Evolutionary conservation across 805 yeast genomes (phyloP).

Genomic region (Yarrowia deformans): DNA sequence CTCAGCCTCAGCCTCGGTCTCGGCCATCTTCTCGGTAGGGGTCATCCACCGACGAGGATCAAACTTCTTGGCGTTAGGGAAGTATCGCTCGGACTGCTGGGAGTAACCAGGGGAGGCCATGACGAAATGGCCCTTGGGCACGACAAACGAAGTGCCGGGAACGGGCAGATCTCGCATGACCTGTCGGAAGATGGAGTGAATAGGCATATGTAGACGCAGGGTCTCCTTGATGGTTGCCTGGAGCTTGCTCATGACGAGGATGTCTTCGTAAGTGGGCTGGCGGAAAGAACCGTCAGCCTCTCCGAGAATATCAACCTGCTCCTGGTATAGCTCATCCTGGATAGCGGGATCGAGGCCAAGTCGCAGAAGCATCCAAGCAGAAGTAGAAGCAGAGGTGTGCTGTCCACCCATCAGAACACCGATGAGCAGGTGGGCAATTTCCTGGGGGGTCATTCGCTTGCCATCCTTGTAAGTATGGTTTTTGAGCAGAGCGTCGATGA

Average conservation of each 20-base stretch:
- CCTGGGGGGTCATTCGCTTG: conserved; percentile 89
- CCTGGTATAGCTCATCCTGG: conserved; percentile 80
- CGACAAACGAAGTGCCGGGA: conserved; percentile 78
- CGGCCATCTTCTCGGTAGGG: conserved; percentile 39
- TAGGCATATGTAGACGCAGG: conserved; percentile 93
- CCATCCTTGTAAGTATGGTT: conserved; percentile 92
- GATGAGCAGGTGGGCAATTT: conserved; percentile 90
- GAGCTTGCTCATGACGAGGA: conserved; percentile 80
- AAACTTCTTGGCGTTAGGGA: conserved; percentile 75
- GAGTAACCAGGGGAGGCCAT: conserved; percentile 95
- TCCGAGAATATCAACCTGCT: conserved; percentile 68
- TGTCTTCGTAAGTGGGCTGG: conserved; percentile 79
- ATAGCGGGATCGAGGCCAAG: conserved; percentile 85
- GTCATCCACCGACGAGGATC: conserved; percentile 86
- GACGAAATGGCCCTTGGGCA: conserved; percentile 89
- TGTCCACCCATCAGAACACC: conserved; percentile 99
- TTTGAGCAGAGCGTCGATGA: conserved; percentile 86
- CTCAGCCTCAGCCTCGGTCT: conserved; percentile 44
- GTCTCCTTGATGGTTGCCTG: conserved; percentile 91
- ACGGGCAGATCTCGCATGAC: conserved; percentile 80
- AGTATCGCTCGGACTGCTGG: conserved; percentile 74
- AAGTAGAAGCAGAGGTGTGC: conserved; percentile 95
- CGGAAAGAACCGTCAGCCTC: conserved; percentile 50
- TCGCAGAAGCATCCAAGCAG: conserved; percentile 93
- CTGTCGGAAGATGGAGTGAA: conserved; percentile 94